Evolutionary conservation across 805 yeast species (phyloP), one percentile per base, ranked within the genome.

Genomic region (Saccharomyces jurei): DNA sequence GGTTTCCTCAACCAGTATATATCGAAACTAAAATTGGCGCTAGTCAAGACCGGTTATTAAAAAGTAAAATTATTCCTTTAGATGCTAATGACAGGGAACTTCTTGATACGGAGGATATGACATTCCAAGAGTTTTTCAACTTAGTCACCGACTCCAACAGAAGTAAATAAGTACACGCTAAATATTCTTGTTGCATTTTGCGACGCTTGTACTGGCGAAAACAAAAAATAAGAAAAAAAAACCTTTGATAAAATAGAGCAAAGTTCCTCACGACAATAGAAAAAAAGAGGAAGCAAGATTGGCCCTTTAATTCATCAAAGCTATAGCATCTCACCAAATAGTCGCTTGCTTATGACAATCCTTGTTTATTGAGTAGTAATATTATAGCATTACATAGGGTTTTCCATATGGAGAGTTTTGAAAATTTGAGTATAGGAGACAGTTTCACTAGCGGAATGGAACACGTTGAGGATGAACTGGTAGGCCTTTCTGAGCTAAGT

Each of bases 11-110:
- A 32, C 63, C 61, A 25, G 10, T 48, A 13, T 57, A 49, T 30
- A 28, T 57, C 4, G 52, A 54, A n/a, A 55, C 61, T 11, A 26
- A 41, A 21, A 48, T 53, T 4, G 58, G 58, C 26, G 57, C 54
- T 2, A 58, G 63, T 30, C 60, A 61, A 49, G 66, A 63, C 48
- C 55, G 66, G 21, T 63, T 46, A 41, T 52, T 61, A 17, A 56
- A 59, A 17, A 54, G 60, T 36, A 56, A 51, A 44, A 41, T 63
- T 14, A 32, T 58, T n/a, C 59, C 60, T 11, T 48, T 44, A n/a
- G 49, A 44, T 13, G 51, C 41, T 4, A 29, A 30, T 6, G 52
- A 50, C 3, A 30, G 52, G 11, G 13, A 41, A 8, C 4, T 25
- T 11, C 36, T 60, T 31, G 51, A 51, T 22, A 59, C 63, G 1